Evolutionary conservation across 2,329 filamentous ascomycete genomes (phyloP).

Genomic region (Aspergillus costaricaensis): DNA sequence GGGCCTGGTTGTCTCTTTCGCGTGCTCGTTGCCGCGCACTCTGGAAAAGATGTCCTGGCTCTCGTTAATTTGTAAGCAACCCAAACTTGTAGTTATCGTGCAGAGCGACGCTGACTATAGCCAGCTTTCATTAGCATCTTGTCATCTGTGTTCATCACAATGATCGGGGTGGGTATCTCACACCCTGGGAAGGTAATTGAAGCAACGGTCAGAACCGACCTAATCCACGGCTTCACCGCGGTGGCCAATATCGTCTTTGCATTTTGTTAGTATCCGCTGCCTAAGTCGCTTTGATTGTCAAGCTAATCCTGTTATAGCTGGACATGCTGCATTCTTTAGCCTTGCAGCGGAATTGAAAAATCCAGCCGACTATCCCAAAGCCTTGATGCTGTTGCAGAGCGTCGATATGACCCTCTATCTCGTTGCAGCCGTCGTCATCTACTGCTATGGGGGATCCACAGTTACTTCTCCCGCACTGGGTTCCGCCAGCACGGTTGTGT

Average conservation of each 20-base stretch:
- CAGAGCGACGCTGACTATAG: background rate
- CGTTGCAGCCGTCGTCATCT: constrained; percentile 67
- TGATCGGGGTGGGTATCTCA: constrained; percentile 63
- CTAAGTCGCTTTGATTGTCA: constrained; percentile 50
- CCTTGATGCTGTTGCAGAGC: constrained; percentile 62
- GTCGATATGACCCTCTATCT: constrained; percentile 65
- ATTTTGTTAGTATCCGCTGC: constrained; percentile 56
- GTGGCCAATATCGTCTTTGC: constrained; percentile 72
- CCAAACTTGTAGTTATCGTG: background rate
- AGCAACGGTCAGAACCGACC: constrained; percentile 45
- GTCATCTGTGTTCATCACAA: constrained; percentile 64
- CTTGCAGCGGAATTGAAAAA: constrained; percentile 66
- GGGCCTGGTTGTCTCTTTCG: constrained; percentile 60
- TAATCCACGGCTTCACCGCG: constrained; percentile 61
- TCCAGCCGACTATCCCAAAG: constrained; percentile 62
- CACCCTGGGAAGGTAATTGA: constrained; percentile 43
- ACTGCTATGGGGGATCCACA: constrained; percentile 63
- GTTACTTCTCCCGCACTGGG: constrained; percentile 68
- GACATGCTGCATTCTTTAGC: constrained; percentile 69
- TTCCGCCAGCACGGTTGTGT: constrained; percentile 58
- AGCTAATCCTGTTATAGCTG: constrained; percentile 52
- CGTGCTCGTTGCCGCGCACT: constrained; percentile 63
- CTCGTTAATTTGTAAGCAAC: constrained; percentile 54
- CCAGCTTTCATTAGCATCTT: constrained; percentile 65
- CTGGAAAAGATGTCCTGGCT: constrained; percentile 64